Evolutionary conservation across 2,329 filamentous ascomycete genomes (phyloP).

Genomic region (Hawksworthiomyces lignivorus): DNA sequence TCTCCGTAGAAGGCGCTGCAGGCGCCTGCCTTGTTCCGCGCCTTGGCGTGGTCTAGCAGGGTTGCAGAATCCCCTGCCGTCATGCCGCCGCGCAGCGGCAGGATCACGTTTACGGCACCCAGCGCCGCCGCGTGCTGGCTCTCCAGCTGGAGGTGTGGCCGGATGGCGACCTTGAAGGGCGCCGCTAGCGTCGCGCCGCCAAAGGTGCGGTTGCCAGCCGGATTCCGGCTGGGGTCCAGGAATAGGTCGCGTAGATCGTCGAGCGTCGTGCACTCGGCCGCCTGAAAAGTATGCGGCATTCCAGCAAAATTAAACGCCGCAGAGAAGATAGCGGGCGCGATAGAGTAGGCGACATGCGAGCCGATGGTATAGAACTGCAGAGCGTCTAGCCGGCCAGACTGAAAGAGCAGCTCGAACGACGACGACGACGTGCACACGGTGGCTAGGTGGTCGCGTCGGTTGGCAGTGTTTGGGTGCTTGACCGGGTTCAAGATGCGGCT

Average conservation of each 20-base stretch:
- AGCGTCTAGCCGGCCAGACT: constrained; percentile 53
- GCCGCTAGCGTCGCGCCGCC: constrained; percentile 61
- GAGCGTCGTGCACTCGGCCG: constrained; percentile 51
- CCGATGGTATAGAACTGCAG: constrained; percentile 64
- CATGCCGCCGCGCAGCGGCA: constrained; percentile 53
- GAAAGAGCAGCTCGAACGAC: constrained; percentile 52
- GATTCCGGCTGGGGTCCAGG: constrained; percentile 32
- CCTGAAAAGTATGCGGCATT: constrained; percentile 59
- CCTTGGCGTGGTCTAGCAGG: constrained; percentile 47
- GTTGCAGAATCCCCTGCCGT: constrained; percentile 15
- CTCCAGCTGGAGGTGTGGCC: constrained; percentile 55
- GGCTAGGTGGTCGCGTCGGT: constrained; percentile 33
- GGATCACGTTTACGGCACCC: constrained; percentile 63
- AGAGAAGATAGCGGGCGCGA: constrained; percentile 66
- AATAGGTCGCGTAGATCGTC: constrained; percentile 54
- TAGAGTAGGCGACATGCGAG: constrained; percentile 58
- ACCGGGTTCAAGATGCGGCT: constrained; percentile 46
- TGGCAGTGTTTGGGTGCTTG: constrained; percentile 35
- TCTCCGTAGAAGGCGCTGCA: constrained; percentile 58
- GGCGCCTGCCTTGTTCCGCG: constrained; percentile 53
- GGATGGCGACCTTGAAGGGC: constrained; percentile 63
- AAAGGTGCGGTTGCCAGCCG: constrained; percentile 41
- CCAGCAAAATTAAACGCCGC: constrained; percentile 58
- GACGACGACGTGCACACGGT: constrained; percentile 48
- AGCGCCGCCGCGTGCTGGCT: constrained; percentile 63